phyloP scores from a whole-genome alignment of 768 basidiomycete genomes.

The Amanita inopinata region DNA sequence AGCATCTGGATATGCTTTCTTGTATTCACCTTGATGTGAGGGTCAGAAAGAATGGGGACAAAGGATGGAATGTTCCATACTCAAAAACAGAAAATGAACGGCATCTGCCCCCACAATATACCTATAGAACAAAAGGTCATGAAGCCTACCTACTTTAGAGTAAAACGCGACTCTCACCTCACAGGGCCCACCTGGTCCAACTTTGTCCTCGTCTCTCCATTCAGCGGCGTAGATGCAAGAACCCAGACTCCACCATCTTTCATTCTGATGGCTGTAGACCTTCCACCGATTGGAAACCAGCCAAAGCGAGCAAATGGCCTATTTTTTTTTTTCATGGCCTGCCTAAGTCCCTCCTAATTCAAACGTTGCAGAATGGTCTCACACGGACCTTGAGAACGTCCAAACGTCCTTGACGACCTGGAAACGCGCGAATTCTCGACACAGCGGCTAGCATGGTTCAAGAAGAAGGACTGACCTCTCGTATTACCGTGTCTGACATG shows the following conservation, averaged over 20 bases:
- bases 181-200: conserved; percentile 60
- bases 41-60: conserved; percentile 6
- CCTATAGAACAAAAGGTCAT: conserved; percentile 19
- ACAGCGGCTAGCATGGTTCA: too few relatives aligned
- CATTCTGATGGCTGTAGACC: conserved; percentile 74
- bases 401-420: conserved; percentile 46
- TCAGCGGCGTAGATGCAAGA: conserved; percentile 70
- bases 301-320: conserved; percentile 64
- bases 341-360: neutral
- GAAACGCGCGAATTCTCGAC: too few relatives aligned
- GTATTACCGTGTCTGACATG: conserved; percentile 30
- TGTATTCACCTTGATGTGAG: conserved; percentile 40
- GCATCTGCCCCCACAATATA: conserved; percentile 51
- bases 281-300: conserved; percentile 67
- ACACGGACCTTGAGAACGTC: conserved; percentile 60
- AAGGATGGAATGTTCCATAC: conserved; percentile 20
- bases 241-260: conserved; percentile 66
- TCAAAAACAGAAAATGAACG: conserved; percentile 51
- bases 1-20: conserved; percentile 60
- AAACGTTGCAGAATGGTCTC: conserved; percentile 10
- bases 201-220: conserved; percentile 50
- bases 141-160: neutral
- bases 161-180: conserved; percentile 30
- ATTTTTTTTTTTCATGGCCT: too few relatives aligned
- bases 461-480: conserved; percentile 29